Evolutionary conservation across 495 filamentous ascomycete species (phyloP), one percentile per base, ranked within the genome.

Genomic region (Neurospora cerealis): DNA sequence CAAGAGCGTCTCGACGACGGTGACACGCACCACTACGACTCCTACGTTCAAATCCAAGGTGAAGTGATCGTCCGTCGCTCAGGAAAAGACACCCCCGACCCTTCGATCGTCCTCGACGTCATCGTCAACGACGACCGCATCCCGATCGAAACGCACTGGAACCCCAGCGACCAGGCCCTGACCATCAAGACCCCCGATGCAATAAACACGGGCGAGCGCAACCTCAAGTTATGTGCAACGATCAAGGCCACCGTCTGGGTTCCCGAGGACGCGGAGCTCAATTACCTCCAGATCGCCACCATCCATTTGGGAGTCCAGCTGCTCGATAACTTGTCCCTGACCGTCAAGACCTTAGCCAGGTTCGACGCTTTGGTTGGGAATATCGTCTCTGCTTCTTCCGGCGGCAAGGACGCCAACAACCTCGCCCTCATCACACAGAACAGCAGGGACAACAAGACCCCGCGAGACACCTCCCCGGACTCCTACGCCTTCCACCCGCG

Each of bases 161-260:
- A 85, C 39, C 72, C 74, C 21, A 72, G 75, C 2, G 19, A 70
- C 3, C 84, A 85, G 44, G 7, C 28, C 11, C 69, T 86, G 42
- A 54, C 75, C 28, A 69, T 86, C 62, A 79, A 69, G 39, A 76
- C 82, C 39, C 84, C 83, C 0, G 75, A 76, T 32, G 72, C 66
- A n/a, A 71, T 80, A 74, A 74, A 79, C 15, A 74, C 80, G 77
- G 19, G 60, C 36, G 71, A 75, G 17, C 69, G 73, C 36, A 71
- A 70, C 17, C 69, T 73, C 21, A 39, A 74, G 71, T 82, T 83
- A 10, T 86, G 85, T 72, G 74, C 85, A 13, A 80, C 79, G 39
- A 73, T 87, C 66, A 77, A 76, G 15, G 76, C 77, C 17, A 87
- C 84, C 11, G 75, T 83, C 48, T 86, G 83, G 83, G 81, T 85